Base-by-base conservation (phyloP, 495 filamentous ascomycete species). In the Aspergillus sclerotioniger region DNA sequence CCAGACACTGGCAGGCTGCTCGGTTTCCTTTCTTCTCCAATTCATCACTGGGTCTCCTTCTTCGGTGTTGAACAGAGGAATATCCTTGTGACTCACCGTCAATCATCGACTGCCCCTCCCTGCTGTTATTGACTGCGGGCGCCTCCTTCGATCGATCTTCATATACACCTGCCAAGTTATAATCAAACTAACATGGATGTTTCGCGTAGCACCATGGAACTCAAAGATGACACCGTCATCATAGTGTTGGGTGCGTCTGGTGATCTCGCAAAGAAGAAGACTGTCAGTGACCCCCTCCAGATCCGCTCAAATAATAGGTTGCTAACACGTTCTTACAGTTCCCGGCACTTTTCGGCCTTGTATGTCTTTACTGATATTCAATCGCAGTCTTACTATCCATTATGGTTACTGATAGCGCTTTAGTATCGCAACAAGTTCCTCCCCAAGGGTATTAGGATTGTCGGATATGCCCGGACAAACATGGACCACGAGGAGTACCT, bases 211-310 rank as follows among this genome's bases (percentile, higher is more conserved):
- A 87, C 80, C 62, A 80, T 96, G 65, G 94, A 98, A 84, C 88
- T 99, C 62, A 99, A 96, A 81, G 90, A 98, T 69, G 93, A 98
- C 83, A 99, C 95, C 60, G 82, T 94, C 70, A 96, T 99, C 73
- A 86, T 99, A 60, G 94, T 99, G 65, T 87, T 99, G 58, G 94
- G 94, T 67, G 94, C 94, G 54, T 98, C 95, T 16, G 94, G 94
- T 55, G 94, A 99, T 81, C 82, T 99, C 45, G 94, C 95, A 31
- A 98, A 98, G 82, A 98, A 98, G 87, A 98, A 98, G 84, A 98
- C 94, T 17, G 92, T 96, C 75, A 66, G 90, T 80, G 32, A 44
- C 55, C 45, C 53, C 58, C 48, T 56, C 54, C n/a, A 62, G 46
- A 32, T 32, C 32, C 35, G 29, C 20, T 16, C 28, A 50, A 15